phyloP scores from a whole-genome alignment of 192 early-diverging fungal species.

The Podila horticola region DNA sequence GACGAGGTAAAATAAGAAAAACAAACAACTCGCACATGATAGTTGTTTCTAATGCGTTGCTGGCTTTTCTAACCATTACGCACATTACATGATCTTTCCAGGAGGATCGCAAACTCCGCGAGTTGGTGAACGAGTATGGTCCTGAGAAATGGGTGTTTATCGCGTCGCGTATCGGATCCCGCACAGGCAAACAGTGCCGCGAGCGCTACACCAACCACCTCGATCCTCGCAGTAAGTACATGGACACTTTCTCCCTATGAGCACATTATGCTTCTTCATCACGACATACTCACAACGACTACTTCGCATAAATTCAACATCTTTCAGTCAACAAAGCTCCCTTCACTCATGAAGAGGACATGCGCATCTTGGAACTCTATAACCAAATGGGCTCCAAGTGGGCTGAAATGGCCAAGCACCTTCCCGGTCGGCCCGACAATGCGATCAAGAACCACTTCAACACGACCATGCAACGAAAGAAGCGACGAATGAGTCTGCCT shows the following conservation, averaged over 20 bases:
- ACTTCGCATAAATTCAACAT: background rate
- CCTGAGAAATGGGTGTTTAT: conserved; percentile 53
- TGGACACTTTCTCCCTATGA: background rate
- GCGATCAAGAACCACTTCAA: conserved; percentile 54
- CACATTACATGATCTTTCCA: background rate
- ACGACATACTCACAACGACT: background rate
- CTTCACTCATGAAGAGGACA: conserved; percentile 42
- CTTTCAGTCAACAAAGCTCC: conserved; percentile 44
- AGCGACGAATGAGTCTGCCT: conserved; percentile 42
- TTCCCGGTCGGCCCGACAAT: conserved; percentile 45
- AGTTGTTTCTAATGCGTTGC: too few species aligned
- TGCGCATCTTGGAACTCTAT: conserved; percentile 44
- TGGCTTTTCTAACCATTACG: too few species aligned
- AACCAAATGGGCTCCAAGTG: conserved; percentile 39
- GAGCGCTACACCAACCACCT: conserved; percentile 50
- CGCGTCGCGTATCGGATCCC: conserved; percentile 43
- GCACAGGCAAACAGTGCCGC: conserved; percentile 48
- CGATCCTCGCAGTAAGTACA: conserved; percentile 34
- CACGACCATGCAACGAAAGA: conserved; percentile 51
- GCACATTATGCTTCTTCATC: background rate
- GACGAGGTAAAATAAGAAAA: conserved; percentile 30
- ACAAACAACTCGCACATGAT: too few species aligned
- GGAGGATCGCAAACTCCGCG: conserved; percentile 41
- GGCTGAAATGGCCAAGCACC: conserved; percentile 51
- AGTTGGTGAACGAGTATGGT: conserved; percentile 42